A percentile compares a stretch with the other conserved stretches of the same genome.
phyloP scores from a whole-genome alignment of 208 protist species.

The Acanthamoeba lenticulata region DNA sequence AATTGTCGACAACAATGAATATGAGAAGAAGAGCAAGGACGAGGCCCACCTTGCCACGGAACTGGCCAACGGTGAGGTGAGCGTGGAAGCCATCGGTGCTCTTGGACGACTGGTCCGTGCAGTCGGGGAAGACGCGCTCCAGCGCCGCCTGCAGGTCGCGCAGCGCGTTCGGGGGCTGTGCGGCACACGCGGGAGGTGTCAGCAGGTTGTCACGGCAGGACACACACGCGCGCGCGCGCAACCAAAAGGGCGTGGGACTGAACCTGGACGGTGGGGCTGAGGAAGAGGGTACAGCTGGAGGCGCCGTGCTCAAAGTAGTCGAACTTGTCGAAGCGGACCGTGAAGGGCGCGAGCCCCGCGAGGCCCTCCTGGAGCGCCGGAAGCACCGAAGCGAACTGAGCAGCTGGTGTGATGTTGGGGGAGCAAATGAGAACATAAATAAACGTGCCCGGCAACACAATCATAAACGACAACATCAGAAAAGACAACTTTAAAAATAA shows the following conservation, averaged over 20 bases:
- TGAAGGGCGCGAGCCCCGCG: neutral
- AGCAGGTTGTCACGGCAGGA: neutral
- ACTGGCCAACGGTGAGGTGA: constrained; percentile 82
- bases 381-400: neutral
- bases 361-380: neutral
- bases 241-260: no score
- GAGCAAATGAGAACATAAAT: neutral
- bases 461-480: no score
- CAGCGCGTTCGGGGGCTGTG: constrained; percentile 63
- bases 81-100: constrained; percentile 69
- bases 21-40: neutral
- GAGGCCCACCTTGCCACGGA: constrained; percentile 46
- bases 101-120: constrained; percentile 69
- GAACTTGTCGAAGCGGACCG: constrained; percentile 41
- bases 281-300: constrained; percentile 51
- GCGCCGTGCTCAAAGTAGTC: constrained; percentile 65
- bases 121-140: constrained; percentile 57
- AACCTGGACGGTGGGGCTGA: constrained; percentile 15
- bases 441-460: no score
- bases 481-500: neutral
- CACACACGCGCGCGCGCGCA: neutral
- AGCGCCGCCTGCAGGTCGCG: constrained; percentile 67
- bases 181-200: no score
- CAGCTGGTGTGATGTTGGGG: neutral
- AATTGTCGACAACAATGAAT: neutral